Evolutionary conservation across 805 yeast genomes (phyloP), one percentile per base, ranked within the genome.

Genomic region (Schwanniomyces vanrijiae): DNA sequence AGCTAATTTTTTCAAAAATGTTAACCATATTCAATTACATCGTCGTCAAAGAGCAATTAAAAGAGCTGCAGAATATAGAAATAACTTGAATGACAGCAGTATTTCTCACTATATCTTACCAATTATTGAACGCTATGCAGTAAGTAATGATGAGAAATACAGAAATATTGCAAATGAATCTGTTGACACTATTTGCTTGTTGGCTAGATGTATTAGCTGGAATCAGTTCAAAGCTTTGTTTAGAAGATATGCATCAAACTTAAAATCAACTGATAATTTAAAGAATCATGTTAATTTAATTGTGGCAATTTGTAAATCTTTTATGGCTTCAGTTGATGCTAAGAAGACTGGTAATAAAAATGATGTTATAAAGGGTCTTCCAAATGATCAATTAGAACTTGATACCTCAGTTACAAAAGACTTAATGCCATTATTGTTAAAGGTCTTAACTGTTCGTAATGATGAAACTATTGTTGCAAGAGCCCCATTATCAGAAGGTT

Each of bases 101-200:
- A 80, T 92, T 45, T 77, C 96, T 0, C 94, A 88, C 58, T 90
- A 86, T 61, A 58, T 94, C 37, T 67, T 94, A 46, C 98, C 99
- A 4, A 79, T 91, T 52, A 75, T 91, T 49, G 98, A 94, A 68
- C 83, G 81, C 51, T 90, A 84, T 65, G 90, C 87, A 1, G 76
- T 75, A 49, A 75, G 81, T 50, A 65, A 72, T 1, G 89, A 84
- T 34, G 76, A 71, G 41, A 83, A 79, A 52, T 69, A 73, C 46
- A 74, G 85, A 59, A 81, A 82, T 54, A 67, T 87, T 49, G 75
- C 85, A 21, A 79, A 83, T 61, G 94, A 86, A 51, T 75, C 96
- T 0, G 70, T 87, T 22, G 68, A 66, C 3, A 72, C 90, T 0
- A 79, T 91, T 49, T 83, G 88, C 3, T 60, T 58, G 11, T 71